These are phyloP conservation scores for Sphaerulina populicola DNA, from an alignment of 2,329 filamentous ascomycete species.

Conservation along the genomic window DNA sequence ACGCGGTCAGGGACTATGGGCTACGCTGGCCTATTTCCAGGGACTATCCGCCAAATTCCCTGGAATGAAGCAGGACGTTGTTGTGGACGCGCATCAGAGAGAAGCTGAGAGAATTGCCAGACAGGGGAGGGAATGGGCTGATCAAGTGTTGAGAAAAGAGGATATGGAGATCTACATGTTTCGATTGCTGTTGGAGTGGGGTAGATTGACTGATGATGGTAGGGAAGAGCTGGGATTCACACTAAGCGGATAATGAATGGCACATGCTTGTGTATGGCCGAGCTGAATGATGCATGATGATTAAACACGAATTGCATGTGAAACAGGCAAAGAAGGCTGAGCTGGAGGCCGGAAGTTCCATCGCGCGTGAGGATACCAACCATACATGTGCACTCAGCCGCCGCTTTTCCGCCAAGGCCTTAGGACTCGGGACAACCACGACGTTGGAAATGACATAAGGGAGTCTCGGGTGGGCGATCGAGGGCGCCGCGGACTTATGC, in stretches of 20 bases:
- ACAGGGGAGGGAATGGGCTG: slow-evolving; percentile 57
- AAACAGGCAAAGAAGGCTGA: too few relatives aligned
- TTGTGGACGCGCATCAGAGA: slow-evolving; percentile 37
- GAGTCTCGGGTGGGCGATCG: too few relatives aligned
- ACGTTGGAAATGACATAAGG: too few relatives aligned
- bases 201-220: slow-evolving; percentile 56
- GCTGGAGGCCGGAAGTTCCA: too few relatives aligned
- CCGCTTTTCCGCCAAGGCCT: too few relatives aligned
- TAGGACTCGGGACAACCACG: too few relatives aligned
- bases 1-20: slow-evolving; percentile 64
- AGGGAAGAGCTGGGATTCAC: slow-evolving; percentile 40
- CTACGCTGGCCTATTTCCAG: slow-evolving; percentile 64
- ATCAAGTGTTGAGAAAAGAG: slow-evolving; percentile 54
- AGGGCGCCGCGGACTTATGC: too few relatives aligned
- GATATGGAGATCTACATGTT: slow-evolving; percentile 80
- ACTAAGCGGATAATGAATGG: neutral
- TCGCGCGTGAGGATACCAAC: too few relatives aligned
- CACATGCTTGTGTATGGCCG: neutral
- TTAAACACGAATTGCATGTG: neutral
- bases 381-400: too few relatives aligned
- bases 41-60: slow-evolving; percentile 40
- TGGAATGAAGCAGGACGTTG: slow-evolving; percentile 36
- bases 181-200: slow-evolving; percentile 69
- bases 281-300: neutral
- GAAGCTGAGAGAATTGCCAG: slow-evolving; percentile 55